Base-by-base conservation (phyloP, 768 basidiomycete genomes). In the Psilocybe tampanensis region DNA sequence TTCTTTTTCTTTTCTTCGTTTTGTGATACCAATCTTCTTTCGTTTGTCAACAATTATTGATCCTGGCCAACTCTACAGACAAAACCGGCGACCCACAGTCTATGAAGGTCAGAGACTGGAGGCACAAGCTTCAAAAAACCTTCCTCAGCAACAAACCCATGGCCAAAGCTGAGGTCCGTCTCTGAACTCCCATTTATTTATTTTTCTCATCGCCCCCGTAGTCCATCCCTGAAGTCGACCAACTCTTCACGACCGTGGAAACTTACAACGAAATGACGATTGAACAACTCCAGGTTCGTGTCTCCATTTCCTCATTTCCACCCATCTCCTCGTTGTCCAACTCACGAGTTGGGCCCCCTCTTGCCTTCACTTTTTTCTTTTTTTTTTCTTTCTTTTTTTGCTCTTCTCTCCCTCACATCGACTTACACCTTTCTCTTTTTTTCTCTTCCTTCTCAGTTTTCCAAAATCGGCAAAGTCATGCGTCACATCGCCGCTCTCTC, bases 111-210 rank as follows among this genome's bases (percentile, higher is more conserved):
- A 87, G 90, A 67, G 90, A 92, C 56, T 96, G 95, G 94, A 80
- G 95, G 62, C 94, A 96, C 71, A 90, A 86, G 71, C 81, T 97
- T 2, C 95, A 98, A 74, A 90, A 94, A 71, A 90, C 85, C 0
- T 90, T 94, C 76, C 68, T 95, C 51, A 85, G 86, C 62, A 82
- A 75, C 61, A 88, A 88, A 72, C 73, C 74, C 6, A 60, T 78
- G 8, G 88, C 91, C 4, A 86, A 84, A 64, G 81, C 83, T 9
- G 86, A 86, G 61, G 90, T 92, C 62, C 52, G 80, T 73, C 21
- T 6, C 21, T 52, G 13, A 15, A 18, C 29, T 24, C 24, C 11
- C 19, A 41, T 43, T 49, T 52, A 53, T 24, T 44, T 26, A n/a
- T 48, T 42, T 24, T 50, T 36, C 43, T 63, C 34, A 39, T 36